Conservation (phyloP, 2,329 filamentous ascomycete species). For the Madurella mycetomatis region DNA sequence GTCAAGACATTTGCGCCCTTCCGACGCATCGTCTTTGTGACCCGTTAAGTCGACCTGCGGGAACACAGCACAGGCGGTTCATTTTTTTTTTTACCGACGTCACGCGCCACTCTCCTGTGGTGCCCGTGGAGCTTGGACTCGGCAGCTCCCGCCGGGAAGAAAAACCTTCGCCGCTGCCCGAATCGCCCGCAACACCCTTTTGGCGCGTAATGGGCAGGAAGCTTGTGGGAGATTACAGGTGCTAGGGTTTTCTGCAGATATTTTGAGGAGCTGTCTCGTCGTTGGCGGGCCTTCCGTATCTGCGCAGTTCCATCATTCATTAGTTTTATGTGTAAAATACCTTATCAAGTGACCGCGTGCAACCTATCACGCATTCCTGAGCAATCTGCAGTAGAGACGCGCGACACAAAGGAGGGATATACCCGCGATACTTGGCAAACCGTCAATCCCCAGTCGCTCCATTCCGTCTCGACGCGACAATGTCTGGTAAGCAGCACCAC, state of each 20-base stretch:
- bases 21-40: background rate
- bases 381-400: constrained; percentile 20
- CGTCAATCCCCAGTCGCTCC: constrained; percentile 7
- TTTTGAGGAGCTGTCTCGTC: constrained; percentile 12
- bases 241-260: constrained; percentile 13
- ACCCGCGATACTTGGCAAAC: constrained; percentile 12
- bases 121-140: constrained; percentile 15
- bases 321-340: constrained; percentile 18
- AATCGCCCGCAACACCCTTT: background rate
- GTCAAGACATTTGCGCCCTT: background rate
- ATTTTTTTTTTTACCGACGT: background rate
- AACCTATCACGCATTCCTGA: constrained; percentile 21
- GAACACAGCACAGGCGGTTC: background rate
- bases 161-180: constrained; percentile 3
- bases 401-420: constrained; percentile 12
- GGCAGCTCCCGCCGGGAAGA: constrained; percentile 2
- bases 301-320: constrained; percentile 15
- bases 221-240: constrained; percentile 6
- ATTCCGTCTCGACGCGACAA: constrained; percentile 17
- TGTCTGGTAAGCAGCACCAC: constrained; percentile 29
- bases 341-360: constrained; percentile 23
- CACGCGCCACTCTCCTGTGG: constrained; percentile 5
- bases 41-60: background rate
- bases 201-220: constrained; percentile 1
- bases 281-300: constrained; percentile 7